Percentiles rank a stretch among this genome's conserved stretches.
phyloP scores from a whole-genome alignment of 208 protist species.

The Giardia duodenalis region DNA sequence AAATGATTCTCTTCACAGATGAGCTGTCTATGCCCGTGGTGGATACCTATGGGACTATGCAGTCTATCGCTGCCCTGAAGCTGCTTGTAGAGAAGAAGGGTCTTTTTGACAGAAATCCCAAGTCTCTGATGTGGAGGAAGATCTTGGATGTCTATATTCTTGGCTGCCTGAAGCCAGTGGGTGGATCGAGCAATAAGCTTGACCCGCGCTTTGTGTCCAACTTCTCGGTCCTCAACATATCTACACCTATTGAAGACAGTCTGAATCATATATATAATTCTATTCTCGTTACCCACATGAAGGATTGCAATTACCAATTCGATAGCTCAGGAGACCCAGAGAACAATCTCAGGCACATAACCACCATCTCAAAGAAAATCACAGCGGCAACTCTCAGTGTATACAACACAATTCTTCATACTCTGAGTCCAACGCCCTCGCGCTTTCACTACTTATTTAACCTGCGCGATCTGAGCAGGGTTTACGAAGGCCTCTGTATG shows the following conservation, averaged over 20 bases:
- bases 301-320: constrained; percentile 52
- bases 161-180: constrained; percentile 80
- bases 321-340: constrained; percentile 42
- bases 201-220: constrained; percentile 88
- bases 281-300: constrained; percentile 70
- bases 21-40: constrained; percentile 92
- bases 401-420: constrained; percentile 64
- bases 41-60: constrained; percentile 89
- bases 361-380: constrained; percentile 49
- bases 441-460: constrained; percentile 99
- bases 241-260: constrained; percentile 78
- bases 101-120: constrained; percentile 74
- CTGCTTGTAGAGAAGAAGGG: constrained; percentile 77
- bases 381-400: constrained; percentile 73
- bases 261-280: constrained; percentile 82
- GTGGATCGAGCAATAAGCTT: constrained; percentile 76
- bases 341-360: neutral
- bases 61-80: constrained; percentile 92
- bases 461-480: constrained; percentile 78
- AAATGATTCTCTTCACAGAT: constrained; percentile 84
- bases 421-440: constrained; percentile 79
- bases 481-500: constrained; percentile 86
- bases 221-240: constrained; percentile 85
- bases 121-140: constrained; percentile 79
- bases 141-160: constrained; percentile 81